phyloP scores from a whole-genome alignment of 2,329 filamentous ascomycete species.

The Colletotrichum tropicicola region DNA sequence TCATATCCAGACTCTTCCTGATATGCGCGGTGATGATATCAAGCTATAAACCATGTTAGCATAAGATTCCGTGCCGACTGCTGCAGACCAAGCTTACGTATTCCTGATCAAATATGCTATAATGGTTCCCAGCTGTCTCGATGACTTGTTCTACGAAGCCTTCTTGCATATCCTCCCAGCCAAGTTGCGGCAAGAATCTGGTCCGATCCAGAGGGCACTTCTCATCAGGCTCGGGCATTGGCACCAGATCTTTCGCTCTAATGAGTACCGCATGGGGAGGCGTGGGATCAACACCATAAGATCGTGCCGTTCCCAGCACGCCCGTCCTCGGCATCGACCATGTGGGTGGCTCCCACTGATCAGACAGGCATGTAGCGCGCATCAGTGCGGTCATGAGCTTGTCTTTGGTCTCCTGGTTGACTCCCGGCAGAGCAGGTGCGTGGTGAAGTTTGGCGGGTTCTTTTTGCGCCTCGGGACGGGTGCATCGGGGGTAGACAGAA shows the following conservation, averaged over 20 bases:
- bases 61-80: accelerated
- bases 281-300: not conserved
- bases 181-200: constrained; percentile 15
- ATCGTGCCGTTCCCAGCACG: not conserved
- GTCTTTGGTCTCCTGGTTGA: constrained; percentile 10
- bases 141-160: constrained; percentile 19
- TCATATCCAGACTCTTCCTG: constrained; percentile 5
- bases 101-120: constrained; percentile 18
- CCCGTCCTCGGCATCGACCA: constrained; percentile 3
- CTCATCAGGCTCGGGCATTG: constrained; percentile 15
- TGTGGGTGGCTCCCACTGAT: constrained; percentile 9
- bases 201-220: constrained; percentile 20
- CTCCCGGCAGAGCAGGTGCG: not conserved
- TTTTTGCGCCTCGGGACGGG: constrained; percentile 15
- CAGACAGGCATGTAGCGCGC: constrained; percentile 18
- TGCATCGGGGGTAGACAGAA: constrained; percentile 20
- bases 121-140: constrained; percentile 21
- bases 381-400: constrained; percentile 25
- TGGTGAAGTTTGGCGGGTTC: constrained; percentile 21
- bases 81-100: not conserved
- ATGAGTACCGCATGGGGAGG: constrained; percentile 16
- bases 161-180: constrained; percentile 22
- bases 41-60: not conserved
- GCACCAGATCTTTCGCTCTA: constrained; percentile 15
- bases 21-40: constrained; percentile 10